Percentiles rank a stretch among this genome's conserved stretches.
phyloP scores from a whole-genome alignment of 2,329 filamentous ascomycete genomes.

The Trichoderma cornu-damae region DNA sequence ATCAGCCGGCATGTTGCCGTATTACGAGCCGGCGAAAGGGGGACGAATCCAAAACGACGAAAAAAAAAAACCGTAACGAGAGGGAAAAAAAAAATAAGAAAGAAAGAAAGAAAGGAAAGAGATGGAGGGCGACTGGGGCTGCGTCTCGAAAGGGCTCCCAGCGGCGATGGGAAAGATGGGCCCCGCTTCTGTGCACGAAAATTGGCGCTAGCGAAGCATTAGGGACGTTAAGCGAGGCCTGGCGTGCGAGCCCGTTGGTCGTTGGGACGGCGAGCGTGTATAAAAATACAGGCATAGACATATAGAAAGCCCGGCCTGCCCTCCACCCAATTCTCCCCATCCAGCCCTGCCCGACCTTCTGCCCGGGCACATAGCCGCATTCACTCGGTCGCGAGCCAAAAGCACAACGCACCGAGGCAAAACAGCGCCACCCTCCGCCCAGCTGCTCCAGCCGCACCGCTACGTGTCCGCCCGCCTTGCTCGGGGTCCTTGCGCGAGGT shows the following conservation, averaged over 20 bases:
- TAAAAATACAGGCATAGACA: slow-evolving; percentile 43
- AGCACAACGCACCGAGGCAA: slow-evolving; percentile 10
- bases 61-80: too few species aligned
- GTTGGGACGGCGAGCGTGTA: slow-evolving; percentile 33
- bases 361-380: not conserved
- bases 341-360: slow-evolving; percentile 18
- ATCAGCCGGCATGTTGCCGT: slow-evolving; percentile 6
- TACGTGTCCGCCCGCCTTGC: not conserved
- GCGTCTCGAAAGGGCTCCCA: slow-evolving; percentile 1
- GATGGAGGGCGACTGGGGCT: too few species aligned
- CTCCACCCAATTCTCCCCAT: slow-evolving; percentile 38
- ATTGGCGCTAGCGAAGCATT: slow-evolving; percentile 32
- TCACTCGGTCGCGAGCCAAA: not conserved
- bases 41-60: too few species aligned
- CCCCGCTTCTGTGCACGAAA: slow-evolving; percentile 14
- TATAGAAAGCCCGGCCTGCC: slow-evolving; percentile 43
- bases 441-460: not conserved
- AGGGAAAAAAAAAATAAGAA: too few species aligned
- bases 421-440: slow-evolving; percentile 4
- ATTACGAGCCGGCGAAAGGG: too few species aligned
- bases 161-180: not conserved
- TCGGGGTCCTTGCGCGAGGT: too few species aligned
- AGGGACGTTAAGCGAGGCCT: slow-evolving; percentile 36
- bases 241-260: slow-evolving; percentile 34
- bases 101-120: too few species aligned